These are phyloP conservation scores for Solanum chiquidenum DNA, from an alignment of 257 asterid species.

Conservation along the genomic window DNA sequence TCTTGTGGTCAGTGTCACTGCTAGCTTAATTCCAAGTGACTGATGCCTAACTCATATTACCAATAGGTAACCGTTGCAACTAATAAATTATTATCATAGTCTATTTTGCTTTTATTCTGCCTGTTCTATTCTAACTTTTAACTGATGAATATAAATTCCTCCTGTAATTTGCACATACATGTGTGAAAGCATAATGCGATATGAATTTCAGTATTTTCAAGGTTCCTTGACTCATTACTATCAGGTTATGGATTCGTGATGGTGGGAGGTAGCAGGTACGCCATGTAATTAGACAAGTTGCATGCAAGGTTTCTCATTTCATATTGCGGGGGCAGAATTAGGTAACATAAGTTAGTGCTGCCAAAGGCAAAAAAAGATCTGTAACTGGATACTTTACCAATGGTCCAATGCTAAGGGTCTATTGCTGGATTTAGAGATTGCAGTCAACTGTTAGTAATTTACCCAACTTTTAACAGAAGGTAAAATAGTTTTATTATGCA, in stretches of 20 bases:
- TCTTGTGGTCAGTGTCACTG: neutral
- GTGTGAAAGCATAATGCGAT: neutral
- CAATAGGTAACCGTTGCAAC: neutral
- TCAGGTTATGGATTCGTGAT: neutral
- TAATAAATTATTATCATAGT: no score
- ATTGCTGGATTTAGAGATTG: neutral
- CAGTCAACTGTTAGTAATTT: neutral
- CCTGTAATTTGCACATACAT: neutral
- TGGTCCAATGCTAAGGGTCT: neutral
- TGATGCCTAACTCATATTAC: neutral
- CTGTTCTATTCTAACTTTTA: neutral
- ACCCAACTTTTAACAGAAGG: neutral
- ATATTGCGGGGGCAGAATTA: neutral
- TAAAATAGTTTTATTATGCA: neutral
- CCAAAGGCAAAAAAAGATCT: neutral
- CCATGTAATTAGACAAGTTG: neutral
- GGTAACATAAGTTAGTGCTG: neutral
- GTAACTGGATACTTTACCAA: neutral
- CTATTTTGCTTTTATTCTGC: neutral
- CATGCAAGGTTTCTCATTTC: neutral
- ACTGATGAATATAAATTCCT: neutral
- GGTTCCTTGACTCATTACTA: neutral
- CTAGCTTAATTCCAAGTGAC: neutral
- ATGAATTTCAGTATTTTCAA: neutral
- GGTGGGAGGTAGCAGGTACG: neutral